Percentiles rank a stretch among this genome's conserved stretches.
phyloP scores from a whole-genome alignment of 306 rosid species.

The Pyrus pyrifolia region DNA sequence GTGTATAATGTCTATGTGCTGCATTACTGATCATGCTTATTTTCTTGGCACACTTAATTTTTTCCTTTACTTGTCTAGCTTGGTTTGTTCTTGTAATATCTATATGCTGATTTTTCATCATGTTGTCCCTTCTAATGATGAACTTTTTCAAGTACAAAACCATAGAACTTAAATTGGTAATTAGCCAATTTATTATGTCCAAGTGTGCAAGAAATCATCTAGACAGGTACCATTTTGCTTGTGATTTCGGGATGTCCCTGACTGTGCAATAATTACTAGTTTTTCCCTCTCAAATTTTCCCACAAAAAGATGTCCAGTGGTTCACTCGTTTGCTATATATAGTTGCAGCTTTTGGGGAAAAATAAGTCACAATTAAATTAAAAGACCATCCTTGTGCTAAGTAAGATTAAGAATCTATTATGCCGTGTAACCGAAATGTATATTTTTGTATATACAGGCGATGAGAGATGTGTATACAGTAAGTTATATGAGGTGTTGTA shows the following conservation, averaged over 20 bases:
- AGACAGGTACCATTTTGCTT: background rate
- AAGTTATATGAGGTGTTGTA: background rate
- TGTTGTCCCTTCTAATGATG: background rate
- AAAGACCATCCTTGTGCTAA: background rate
- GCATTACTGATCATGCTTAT: background rate
- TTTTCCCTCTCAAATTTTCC: background rate
- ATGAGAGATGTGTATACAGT: background rate
- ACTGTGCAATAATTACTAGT: background rate
- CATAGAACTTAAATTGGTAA: background rate
- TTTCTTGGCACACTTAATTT: background rate
- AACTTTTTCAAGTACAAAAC: background rate
- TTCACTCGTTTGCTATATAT: background rate
- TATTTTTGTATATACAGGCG: too few species aligned
- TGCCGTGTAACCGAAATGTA: accelerated
- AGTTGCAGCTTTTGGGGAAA: background rate
- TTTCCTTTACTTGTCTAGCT: background rate
- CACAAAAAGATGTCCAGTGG: background rate
- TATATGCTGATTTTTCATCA: background rate
- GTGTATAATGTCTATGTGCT: background rate
- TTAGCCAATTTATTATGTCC: background rate
- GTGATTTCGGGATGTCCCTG: background rate
- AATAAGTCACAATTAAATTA: background rate
- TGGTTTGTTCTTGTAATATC: background rate
- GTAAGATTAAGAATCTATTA: too few species aligned
- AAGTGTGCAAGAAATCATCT: background rate